Evolutionary conservation across 352 stramenopile species (phyloP), one percentile per base, ranked within the genome.

Genomic region (Globisporangium mamillatum): DNA sequence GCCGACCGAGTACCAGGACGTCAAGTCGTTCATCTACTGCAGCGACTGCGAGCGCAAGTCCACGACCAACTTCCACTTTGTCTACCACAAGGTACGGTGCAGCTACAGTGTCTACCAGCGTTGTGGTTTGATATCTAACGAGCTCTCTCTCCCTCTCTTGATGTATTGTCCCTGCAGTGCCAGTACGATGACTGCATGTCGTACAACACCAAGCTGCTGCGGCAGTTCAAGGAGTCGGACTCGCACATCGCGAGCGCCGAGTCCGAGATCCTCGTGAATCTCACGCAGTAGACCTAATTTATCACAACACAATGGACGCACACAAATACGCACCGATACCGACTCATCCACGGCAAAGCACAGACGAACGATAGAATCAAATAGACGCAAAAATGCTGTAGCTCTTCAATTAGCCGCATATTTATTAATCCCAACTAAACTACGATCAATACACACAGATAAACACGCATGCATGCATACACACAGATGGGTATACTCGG

Each of bases 41-140:
- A 93, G 86, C 68, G 88, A 95, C 69, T 95, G 88, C 36, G 86
- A 95, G 57, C 84, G 83, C 69, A 93, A 93, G 77, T 94, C 86
- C 27, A 88, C 75, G 14, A 92, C 88, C 14, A 86, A 76, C 63
- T 95, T 91, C 64, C 88, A 95, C 74, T 95, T 95, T 62, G 76
- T 93, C 57, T 92, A 95, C 66, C 88, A 95, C 80, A 95, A 95
- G 81, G 85, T 93, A 67, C 22, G 32, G 9, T 32, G 25, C 10
- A 7, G 14, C 3, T 38, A 9, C 6, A 36, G 27, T 32, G 8
- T n/a, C 12, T 48, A 41, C 50, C 16, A 22, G n/a, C 10, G 36
- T 12, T 38, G 7, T 52, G 16, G 3, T 46, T 46, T 46, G 38
- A 46, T 12, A 46, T 46, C 10, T 46, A 46, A 46, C 38, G 9